A percentile compares a stretch with the other conserved stretches of the same genome.
phyloP scores from a whole-genome alignment of 2,329 filamentous ascomycete genomes.

The Aspergillus clavatus region DNA sequence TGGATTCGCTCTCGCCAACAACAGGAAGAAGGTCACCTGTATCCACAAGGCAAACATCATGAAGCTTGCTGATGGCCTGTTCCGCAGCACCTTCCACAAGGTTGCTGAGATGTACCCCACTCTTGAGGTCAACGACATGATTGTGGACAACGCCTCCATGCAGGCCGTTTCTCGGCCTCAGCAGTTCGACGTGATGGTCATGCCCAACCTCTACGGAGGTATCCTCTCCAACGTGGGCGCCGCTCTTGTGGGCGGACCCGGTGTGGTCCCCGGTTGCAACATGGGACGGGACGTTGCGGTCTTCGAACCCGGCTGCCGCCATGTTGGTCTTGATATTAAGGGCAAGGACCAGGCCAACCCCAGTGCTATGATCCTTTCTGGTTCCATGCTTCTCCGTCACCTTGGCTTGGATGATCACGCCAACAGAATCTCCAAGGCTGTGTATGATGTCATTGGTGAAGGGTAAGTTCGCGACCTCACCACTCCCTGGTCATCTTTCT shows the following conservation, averaged over 20 bases:
- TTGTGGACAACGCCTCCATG: constrained; percentile 99
- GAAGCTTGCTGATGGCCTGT: constrained; percentile 98
- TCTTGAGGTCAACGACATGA: constrained; percentile 97
- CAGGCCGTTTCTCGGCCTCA: constrained; percentile 94
- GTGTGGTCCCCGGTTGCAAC: constrained; percentile 97
- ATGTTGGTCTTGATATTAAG: constrained; percentile 99
- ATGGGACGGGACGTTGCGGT: constrained; percentile 98
- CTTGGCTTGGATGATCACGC: constrained; percentile 96
- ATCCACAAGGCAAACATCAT: constrained; percentile 99
- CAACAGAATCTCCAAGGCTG: constrained; percentile 86
- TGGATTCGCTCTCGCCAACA: constrained; percentile 95
- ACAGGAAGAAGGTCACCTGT: constrained; percentile 98
- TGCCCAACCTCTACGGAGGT: constrained; percentile 98
- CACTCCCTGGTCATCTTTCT: not conserved
- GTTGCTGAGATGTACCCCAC: constrained; percentile 93
- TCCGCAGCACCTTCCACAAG: constrained; percentile 94
- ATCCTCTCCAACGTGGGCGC: constrained; percentile 99
- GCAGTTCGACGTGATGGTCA: constrained; percentile 99
- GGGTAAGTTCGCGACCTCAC: constrained; percentile 56
- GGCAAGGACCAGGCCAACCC: constrained; percentile 99
- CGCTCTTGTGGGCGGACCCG: constrained; percentile 91
- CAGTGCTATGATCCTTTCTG: constrained; percentile 88
- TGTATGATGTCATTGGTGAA: constrained; percentile 78
- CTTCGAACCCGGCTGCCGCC: constrained; percentile 97
- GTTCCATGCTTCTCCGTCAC: constrained; percentile 95